Evolutionary conservation across 768 basidiomycete species (phyloP), one percentile per base, ranked within the genome.

Genomic region (Collybia sordida): DNA sequence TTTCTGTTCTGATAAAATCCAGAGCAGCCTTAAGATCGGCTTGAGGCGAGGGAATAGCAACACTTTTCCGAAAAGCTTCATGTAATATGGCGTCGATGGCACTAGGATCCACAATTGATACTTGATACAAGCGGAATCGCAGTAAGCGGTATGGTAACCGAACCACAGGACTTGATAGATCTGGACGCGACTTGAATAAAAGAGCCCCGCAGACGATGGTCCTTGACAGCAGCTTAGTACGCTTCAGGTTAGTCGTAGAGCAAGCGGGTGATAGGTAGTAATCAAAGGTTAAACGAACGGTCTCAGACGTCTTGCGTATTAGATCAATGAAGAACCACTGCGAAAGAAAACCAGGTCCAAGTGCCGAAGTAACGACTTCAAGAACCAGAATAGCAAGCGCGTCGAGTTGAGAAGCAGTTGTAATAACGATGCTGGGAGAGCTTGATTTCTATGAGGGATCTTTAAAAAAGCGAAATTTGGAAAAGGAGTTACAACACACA

Each of bases 271-370:
- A 75, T 24, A 75, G 56, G 50, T 74, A 74, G 50, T 64, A 73
- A 42, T 79, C 65, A 52, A 81, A 75, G 19, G 73, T 64, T 25
- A 65, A 62, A 25, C 70, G 62, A 23, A 72, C 58, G 14, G 74
- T 60, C 28, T 74, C 73, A 12, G 72, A 64, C 9, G 73, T 62
- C 25, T 65, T 69, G 27, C 74, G 77, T 40, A 71, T 56, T 37
- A 82, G 56, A 56, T 86, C 81, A 14, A 64, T 59, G 7, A 83
- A 67, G 43, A 82, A 79, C 67, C 76, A 78, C 27, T 75, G 72
- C 11, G 71, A 74, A 37, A 71, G 69, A 11, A 78, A 62, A 1
- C 75, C 59, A 3, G 75, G 73, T 36, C 63, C 66, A 40, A 85
- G 50, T 1, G 74, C 61, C 43, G 67, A 70, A 24, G 71, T 64